A percentile compares a stretch with the other conserved stretches of the same genome.
Evolutionary conservation across 1,284 basidiomycete genomes (phyloP).

Genomic region (Xerocomus nothofagi): DNA sequence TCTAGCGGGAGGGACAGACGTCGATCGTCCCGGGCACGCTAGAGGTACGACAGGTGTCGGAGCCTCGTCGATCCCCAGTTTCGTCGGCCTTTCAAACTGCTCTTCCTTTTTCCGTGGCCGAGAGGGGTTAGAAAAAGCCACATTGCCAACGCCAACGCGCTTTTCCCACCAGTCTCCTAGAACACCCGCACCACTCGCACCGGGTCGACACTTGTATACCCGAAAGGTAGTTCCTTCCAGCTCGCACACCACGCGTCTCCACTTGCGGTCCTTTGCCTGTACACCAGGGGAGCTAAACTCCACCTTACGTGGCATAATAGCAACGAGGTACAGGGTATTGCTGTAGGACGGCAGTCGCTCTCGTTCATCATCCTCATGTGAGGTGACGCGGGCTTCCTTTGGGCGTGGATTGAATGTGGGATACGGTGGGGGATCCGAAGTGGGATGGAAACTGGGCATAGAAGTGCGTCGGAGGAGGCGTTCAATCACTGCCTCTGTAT

Average conservation of each 20-base stretch:
- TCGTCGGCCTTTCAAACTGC: conserved; percentile 16
- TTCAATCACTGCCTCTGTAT: conserved; percentile 24
- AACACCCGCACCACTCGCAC: conserved; percentile 47
- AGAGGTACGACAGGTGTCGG: background rate
- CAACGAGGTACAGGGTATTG: conserved; percentile 83
- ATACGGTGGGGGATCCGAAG: conserved; percentile 36
- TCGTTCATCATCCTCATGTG: conserved; percentile 56
- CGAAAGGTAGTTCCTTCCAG: conserved; percentile 89
- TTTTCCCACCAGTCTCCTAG: conserved; percentile 77
- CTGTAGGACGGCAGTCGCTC: conserved; percentile 84
- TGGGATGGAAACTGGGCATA: conserved; percentile 37
- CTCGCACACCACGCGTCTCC: conserved; percentile 87
- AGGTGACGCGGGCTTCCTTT: conserved; percentile 18
- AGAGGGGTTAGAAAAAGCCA: conserved; percentile 27
- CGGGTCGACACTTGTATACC: conserved; percentile 72
- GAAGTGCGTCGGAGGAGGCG: conserved; percentile 32
- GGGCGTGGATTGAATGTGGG: conserved; percentile 32
- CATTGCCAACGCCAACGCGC: conserved; percentile 67
- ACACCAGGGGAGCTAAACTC: conserved; percentile 87
- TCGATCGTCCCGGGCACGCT: conserved; percentile 3
- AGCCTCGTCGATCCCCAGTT: conserved; percentile 23
- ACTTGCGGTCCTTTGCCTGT: conserved; percentile 88
- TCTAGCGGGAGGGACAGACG: conserved; percentile 3
- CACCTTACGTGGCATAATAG: conserved; percentile 90
- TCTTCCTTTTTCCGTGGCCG: conserved; percentile 39